Evolutionary conservation across 2,329 filamentous ascomycete species (phyloP), one percentile per base, ranked within the genome.

Genomic region (Monilinia vaccinii-corymbosi): DNA sequence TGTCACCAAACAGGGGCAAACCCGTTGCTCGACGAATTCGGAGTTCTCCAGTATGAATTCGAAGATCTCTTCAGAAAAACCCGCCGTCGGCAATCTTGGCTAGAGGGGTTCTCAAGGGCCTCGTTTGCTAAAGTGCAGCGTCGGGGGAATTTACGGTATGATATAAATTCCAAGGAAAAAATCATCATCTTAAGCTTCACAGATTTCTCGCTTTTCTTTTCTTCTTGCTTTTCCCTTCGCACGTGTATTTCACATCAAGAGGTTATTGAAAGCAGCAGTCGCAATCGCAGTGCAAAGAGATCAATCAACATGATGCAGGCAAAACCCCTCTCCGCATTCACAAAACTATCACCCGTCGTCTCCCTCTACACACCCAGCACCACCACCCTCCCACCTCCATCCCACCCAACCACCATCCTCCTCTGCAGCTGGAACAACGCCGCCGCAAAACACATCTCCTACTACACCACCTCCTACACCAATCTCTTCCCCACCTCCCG

Each of bases 361-460:
- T 50, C 51, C 18, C 61, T 68, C 47, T 68, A 70, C 50, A 49
- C 49, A 14, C 66, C 67, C 2, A 32, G 63, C 23, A 28, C 23
- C 16, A 38, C 31, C 10, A n/a, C 47, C 10, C 32, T 58, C 16
- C 38, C 60, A 31, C 40, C 57, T 1, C 21, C 47, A 21, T 18
- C 21, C 4, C 32, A 51, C 10, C 68, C 68, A 46, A 67, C 66
- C 7, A 77, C 75, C 7, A 72, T 83, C 47, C 66, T 83, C 49
- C 74, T 85, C 61, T 84, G 78, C 68, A 77, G 80, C 66, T 84
- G 81, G 82, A 80, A 81, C 56, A 81, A 84, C 63, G 79, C 78
- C 25, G 71, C 73, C 14, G 77, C 81, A 2, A 80, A 79, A 63
- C 77, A 84, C 67, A 75, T 83, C 32, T 72, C 74, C 60, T 84